Conservation (phyloP, 1,284 basidiomycete genomes). For the Pisolithus thermaeus region DNA sequence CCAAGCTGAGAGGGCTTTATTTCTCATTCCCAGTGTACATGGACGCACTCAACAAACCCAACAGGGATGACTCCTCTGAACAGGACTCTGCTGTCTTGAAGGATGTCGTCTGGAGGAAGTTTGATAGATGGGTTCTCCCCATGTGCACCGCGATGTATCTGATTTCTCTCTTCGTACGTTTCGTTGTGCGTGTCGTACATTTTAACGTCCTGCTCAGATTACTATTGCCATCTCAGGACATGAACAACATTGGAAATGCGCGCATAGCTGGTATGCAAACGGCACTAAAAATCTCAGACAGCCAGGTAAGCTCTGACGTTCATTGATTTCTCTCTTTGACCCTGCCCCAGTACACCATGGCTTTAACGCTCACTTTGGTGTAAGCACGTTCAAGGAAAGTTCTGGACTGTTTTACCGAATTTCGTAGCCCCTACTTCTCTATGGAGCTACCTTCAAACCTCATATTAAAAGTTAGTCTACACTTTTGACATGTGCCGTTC, state of each 20-base stretch:
- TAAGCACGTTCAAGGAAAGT: constrained; percentile 19
- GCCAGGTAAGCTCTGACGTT: constrained; percentile 28
- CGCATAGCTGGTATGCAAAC: constrained; percentile 52
- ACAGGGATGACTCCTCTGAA: constrained; percentile 10
- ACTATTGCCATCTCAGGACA: constrained; percentile 16
- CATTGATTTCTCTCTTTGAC: background rate
- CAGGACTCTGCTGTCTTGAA: constrained; percentile 24
- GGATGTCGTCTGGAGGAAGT: constrained; percentile 39
- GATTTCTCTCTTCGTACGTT: constrained; percentile 44
- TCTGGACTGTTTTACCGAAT: constrained; percentile 2
- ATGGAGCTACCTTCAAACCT: constrained; percentile 36
- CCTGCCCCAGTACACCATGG: constrained; percentile 38
- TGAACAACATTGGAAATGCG: constrained; percentile 55
- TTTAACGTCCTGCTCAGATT: no score
- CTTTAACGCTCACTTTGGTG: constrained; percentile 49
- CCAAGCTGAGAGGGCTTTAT: no score
- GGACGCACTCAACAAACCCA: background rate
- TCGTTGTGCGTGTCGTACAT: no score
- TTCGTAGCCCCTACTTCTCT: constrained; percentile 42
- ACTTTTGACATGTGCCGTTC: background rate
- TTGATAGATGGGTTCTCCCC: constrained; percentile 44
- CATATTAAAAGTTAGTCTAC: constrained; percentile 40
- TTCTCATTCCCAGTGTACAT: no score
- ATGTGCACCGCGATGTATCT: constrained; percentile 45
- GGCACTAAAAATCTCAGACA: constrained; percentile 45